Evolutionary conservation across 768 basidiomycete genomes (phyloP).

Genomic region (Rhodotorula paludigena): DNA sequence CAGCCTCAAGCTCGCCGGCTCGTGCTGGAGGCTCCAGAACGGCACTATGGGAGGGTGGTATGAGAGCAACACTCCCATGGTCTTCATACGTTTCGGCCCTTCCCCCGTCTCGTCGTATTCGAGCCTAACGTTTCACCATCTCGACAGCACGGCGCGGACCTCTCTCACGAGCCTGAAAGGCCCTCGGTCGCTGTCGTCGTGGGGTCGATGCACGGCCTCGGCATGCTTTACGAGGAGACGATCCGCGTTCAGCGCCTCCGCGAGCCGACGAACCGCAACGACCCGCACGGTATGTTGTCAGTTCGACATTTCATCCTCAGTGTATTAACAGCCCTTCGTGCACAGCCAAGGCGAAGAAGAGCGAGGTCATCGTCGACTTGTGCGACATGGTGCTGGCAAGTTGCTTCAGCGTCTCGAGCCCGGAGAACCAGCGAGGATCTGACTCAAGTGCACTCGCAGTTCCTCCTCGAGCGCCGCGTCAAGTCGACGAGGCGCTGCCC

Average conservation of each 20-base stretch:
- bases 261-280: slow-evolving; percentile 20
- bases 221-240: slow-evolving; percentile 7
- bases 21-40: background rate
- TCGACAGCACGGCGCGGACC: slow-evolving; percentile 7
- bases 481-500: background rate
- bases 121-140: background rate
- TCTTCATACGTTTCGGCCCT: slow-evolving; percentile 10
- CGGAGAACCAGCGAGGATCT: no score
- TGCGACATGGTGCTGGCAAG: slow-evolving; percentile 11
- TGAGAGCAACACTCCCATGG: background rate
- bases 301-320: no score
- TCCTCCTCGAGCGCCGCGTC: slow-evolving; percentile 6
- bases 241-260: slow-evolving; percentile 1
- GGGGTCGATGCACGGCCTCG: background rate
- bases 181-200: slow-evolving; percentile 25
- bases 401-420: background rate
- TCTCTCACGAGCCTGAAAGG: slow-evolving; percentile 17
- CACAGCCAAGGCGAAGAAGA: slow-evolving; percentile 4
- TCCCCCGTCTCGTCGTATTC: background rate
- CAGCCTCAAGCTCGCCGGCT: slow-evolving; percentile 11
- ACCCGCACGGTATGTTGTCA: background rate
- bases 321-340: background rate
- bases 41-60: background rate
- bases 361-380: slow-evolving; percentile 8
- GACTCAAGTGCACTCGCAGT: no score